phyloP scores from a whole-genome alignment of 371 early-diverging fungal species.

The Mortierella sp. region DNA sequence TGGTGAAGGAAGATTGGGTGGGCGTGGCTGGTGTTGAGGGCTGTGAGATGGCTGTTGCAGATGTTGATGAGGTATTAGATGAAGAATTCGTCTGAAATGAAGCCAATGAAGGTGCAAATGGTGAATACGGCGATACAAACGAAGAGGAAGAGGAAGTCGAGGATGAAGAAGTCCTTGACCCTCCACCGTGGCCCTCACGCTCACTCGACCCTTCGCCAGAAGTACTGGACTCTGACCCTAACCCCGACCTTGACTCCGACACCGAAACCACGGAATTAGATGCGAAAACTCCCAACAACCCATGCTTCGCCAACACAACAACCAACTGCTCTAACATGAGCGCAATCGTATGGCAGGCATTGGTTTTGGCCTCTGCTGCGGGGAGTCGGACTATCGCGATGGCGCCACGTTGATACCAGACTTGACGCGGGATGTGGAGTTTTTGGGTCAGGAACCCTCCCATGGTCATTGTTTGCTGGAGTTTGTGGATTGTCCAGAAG shows the following conservation, averaged over 20 bases:
- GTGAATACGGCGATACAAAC: background rate
- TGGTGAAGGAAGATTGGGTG: background rate
- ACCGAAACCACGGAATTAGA: no score
- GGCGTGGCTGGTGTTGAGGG: background rate
- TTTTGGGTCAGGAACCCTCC: constrained; percentile 60
- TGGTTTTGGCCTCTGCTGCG: constrained; percentile 50
- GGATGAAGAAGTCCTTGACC: background rate
- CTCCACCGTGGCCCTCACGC: constrained; percentile 4
- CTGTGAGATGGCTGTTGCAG: background rate
- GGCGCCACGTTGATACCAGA: constrained; percentile 54
- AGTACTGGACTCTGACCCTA: no score
- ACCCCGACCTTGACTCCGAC: no score
- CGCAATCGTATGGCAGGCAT: constrained; percentile 34
- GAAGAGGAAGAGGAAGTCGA: background rate
- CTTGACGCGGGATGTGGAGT: constrained; percentile 56
- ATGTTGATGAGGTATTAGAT: background rate
- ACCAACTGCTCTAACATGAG: constrained; percentile 20
- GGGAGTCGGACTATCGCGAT: constrained; percentile 31
- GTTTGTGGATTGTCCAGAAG: constrained; percentile 61
- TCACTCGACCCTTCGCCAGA: background rate
- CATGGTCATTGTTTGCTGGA: constrained; percentile 61
- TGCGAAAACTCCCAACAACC: constrained; percentile 1
- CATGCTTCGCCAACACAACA: constrained; percentile 15
- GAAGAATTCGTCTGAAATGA: background rate
- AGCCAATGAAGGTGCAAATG: background rate